Evolutionary conservation across 306 rosid genomes (phyloP).

Genomic region (Fragaria nilgerrensis): DNA sequence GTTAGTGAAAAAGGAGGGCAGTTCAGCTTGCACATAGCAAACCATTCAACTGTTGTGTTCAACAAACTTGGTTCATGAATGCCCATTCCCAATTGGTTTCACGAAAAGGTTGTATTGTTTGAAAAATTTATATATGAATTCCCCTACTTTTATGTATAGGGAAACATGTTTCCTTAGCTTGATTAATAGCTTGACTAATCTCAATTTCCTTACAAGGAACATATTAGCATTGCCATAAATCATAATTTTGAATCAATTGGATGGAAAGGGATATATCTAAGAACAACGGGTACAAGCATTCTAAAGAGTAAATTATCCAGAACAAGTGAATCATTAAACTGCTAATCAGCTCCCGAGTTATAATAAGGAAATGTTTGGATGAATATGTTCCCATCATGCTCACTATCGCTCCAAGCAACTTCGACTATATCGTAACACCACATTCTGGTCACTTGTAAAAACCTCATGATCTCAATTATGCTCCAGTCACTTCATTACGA

Average conservation of each 20-base stretch:
- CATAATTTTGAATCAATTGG: neutral
- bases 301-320: neutral
- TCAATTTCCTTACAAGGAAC: neutral
- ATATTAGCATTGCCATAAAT: neutral
- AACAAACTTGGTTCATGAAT: slow-evolving; percentile 22
- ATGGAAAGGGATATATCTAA: neutral
- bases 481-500: neutral
- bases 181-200: too few relatives aligned
- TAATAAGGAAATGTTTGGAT: neutral
- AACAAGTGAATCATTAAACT: neutral
- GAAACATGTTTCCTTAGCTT: too few relatives aligned
- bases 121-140: neutral
- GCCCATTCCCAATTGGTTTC: neutral
- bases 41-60: slow-evolving; percentile 54
- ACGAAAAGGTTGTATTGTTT: too few relatives aligned
- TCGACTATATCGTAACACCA: neutral
- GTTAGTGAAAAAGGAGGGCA: slow-evolving; percentile 79
- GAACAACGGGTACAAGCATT: too few relatives aligned
- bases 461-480: neutral
- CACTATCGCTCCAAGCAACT: neutral
- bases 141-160: neutral
- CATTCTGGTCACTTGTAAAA: neutral
- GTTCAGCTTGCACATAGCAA: slow-evolving; percentile 73
- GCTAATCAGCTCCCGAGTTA: neutral
- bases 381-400: neutral